These are phyloP conservation scores for Blumeriella jaapii DNA, from an alignment of 2,329 filamentous ascomycete species.

Conservation along the genomic window DNA sequence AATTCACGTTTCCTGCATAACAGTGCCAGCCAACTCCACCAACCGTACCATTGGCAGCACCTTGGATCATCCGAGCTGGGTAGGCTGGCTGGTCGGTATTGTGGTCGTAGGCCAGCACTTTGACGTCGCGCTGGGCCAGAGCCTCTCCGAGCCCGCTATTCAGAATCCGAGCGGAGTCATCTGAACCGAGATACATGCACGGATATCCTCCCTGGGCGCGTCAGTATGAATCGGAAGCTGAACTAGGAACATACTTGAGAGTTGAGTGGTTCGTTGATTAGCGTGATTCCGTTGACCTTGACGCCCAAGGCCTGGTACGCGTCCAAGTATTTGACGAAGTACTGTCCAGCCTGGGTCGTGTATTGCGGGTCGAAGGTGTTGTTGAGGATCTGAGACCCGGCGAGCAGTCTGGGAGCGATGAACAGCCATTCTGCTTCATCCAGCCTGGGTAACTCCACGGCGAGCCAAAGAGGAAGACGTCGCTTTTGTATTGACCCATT, in stretches of 20 bases:
- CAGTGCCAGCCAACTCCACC: not conserved
- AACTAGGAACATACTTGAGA: not conserved
- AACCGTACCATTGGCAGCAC: not conserved
- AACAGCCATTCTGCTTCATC: not conserved
- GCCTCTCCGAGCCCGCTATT: not conserved
- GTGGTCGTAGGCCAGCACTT: not conserved
- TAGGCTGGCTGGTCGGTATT: constrained; percentile 9
- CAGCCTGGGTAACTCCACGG: not conserved
- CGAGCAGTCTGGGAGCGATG: not conserved
- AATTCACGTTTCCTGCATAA: not conserved
- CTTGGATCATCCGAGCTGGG: not conserved
- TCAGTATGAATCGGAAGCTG: not conserved
- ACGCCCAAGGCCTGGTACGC: not conserved
- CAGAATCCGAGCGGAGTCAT: not conserved
- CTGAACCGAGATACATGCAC: not conserved
- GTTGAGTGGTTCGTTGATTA: not conserved
- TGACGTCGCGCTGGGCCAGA: not conserved
- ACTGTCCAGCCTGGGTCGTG: not conserved
- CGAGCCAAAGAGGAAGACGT: not conserved
- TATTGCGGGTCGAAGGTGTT: not conserved
- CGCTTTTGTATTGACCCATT: not conserved
- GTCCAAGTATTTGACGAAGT: not conserved
- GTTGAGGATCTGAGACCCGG: not conserved
- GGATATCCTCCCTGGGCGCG: not conserved
- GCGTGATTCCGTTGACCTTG: not conserved